These are phyloP conservation scores for Silene vulgaris DNA, from an alignment of 179 eudicot genomes.

Conservation along the genomic window DNA sequence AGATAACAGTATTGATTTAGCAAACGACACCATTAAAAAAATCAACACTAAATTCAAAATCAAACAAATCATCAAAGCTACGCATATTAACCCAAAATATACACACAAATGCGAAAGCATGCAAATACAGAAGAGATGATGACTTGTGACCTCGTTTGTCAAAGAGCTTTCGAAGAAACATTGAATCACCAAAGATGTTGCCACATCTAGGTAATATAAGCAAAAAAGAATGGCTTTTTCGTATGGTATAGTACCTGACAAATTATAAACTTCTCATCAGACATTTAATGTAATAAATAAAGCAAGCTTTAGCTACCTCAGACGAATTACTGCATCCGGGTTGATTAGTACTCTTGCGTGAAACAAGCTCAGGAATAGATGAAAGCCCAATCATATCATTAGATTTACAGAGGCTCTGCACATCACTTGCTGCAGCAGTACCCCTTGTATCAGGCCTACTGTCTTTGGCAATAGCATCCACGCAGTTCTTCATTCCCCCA, in stretches of 20 bases:
- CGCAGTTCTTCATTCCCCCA: constrained; percentile 21
- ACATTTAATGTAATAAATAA: constrained; percentile 3
- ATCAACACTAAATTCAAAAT: not conserved
- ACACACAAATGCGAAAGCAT: not conserved
- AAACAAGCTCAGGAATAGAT: constrained; percentile 32
- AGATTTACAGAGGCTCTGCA: constrained; percentile 30
- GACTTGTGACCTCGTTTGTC: not conserved
- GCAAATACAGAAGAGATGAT: not conserved
- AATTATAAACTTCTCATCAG: not conserved
- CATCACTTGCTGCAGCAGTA: constrained; percentile 25
- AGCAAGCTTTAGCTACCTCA: constrained; percentile 42
- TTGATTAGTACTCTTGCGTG: constrained; percentile 34
- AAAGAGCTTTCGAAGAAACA: not conserved
- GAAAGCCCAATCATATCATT: constrained; percentile 40
- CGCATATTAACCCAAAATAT: not conserved
- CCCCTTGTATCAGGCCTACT: constrained; percentile 22
- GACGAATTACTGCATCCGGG: constrained; percentile 36
- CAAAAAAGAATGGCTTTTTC: not conserved
- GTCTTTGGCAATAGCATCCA: constrained; percentile 27
- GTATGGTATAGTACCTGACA: not conserved
- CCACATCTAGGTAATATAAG: not conserved
- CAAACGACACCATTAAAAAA: not conserved
- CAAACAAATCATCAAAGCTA: not conserved
- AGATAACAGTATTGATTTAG: constrained; percentile 1
- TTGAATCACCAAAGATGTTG: not conserved